Evolutionary conservation across 371 early-diverging fungal genomes (phyloP).

Genomic region (Apophysomyces trapeziformis): DNA sequence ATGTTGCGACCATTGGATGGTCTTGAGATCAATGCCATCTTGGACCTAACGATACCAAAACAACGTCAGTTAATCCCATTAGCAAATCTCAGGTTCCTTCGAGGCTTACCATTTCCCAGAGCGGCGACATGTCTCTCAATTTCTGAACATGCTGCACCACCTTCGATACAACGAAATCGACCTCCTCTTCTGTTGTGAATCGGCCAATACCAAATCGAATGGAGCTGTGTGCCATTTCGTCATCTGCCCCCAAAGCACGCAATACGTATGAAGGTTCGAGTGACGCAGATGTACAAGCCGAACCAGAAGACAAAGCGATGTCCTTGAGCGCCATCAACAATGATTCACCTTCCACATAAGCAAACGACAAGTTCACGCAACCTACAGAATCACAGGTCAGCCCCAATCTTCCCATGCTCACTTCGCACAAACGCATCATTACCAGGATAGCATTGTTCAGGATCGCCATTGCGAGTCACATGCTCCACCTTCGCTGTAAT

Average conservation of each 20-base stretch:
- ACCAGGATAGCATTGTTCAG: conserved; percentile 81
- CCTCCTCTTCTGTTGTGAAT: conserved; percentile 97
- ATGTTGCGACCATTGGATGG: conserved; percentile 93
- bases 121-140: conserved; percentile 97
- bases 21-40: conserved; percentile 92
- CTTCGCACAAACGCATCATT: background rate
- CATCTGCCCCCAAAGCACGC: conserved; percentile 97
- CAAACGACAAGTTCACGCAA: conserved; percentile 99
- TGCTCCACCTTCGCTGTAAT: conserved; percentile 78
- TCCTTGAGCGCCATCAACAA: conserved; percentile 99
- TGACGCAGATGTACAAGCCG: conserved; percentile 99
- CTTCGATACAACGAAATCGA: conserved; percentile 89
- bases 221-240: conserved; percentile 98
- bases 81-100: background rate
- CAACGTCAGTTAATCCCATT: conserved; percentile 13
- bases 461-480: conserved; percentile 92
- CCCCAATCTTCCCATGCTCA: background rate
- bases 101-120: conserved; percentile 95
- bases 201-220: conserved; percentile 99
- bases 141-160: conserved; percentile 92
- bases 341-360: conserved; percentile 99
- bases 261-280: conserved; percentile 99
- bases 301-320: conserved; percentile 97
- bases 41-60: conserved; percentile 53
- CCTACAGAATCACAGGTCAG: conserved; percentile 33